Conservation (phyloP, 768 basidiomycete species). For the Boletus fagicola region DNA sequence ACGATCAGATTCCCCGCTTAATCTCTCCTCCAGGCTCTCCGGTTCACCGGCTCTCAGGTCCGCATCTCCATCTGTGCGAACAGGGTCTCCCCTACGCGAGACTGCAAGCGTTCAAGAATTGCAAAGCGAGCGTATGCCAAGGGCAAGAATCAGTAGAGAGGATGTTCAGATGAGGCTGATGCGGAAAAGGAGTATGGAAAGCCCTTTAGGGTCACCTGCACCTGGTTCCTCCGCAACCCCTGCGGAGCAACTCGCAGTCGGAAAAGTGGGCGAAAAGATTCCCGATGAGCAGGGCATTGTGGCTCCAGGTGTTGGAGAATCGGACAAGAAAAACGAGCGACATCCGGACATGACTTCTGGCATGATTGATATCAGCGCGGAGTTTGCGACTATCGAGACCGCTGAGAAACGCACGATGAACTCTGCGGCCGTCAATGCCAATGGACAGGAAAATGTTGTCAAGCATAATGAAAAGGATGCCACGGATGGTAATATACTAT, state of each 20-base stretch:
- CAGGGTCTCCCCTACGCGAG: constrained; percentile 32
- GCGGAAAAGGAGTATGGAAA: constrained; percentile 44
- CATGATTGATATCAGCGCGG: constrained; percentile 39
- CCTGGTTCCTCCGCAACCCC: constrained; percentile 11
- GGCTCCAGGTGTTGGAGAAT: background rate
- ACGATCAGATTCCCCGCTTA: constrained; percentile 26
- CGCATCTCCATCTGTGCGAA: constrained; percentile 21
- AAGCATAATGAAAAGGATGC: background rate
- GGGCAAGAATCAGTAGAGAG: constrained; percentile 51
- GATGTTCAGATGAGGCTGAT: constrained; percentile 51
- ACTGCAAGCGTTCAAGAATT: constrained; percentile 21
- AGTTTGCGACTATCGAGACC: constrained; percentile 48
- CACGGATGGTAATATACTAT: background rate
- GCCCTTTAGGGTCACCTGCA: constrained; percentile 33
- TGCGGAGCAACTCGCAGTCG: background rate
- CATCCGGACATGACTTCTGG: constrained; percentile 41
- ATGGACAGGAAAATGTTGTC: background rate
- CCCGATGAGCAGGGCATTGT: background rate
- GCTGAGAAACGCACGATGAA: constrained; percentile 43
- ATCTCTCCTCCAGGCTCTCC: constrained; percentile 14
- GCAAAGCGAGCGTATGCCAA: constrained; percentile 23
- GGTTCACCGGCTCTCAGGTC: constrained; percentile 21
- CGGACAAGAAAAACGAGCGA: constrained; percentile 29
- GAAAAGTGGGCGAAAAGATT: background rate
- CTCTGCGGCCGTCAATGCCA: background rate